Evolutionary conservation across 2,329 filamentous ascomycete genomes (phyloP).

Genomic region (Graphilbum sp.): DNA sequence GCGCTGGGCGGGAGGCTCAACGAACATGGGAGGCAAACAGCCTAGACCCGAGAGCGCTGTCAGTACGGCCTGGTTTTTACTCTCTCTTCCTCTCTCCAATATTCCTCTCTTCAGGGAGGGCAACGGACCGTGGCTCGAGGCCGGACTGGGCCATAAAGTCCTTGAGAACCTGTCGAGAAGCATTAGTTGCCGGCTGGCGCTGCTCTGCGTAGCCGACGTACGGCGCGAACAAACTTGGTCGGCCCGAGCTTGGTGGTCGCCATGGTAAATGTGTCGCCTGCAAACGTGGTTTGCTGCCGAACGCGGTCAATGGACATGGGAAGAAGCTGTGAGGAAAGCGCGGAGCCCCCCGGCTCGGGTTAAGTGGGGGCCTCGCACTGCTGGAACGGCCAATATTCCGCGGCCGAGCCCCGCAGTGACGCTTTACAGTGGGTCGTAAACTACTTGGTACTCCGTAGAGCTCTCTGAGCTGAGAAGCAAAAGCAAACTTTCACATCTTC

Average conservation of each 20-base stretch:
- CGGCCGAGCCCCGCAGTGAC: not conserved
- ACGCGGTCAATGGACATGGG: not conserved
- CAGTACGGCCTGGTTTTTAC: too few species aligned
- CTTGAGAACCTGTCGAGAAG: slow-evolving; percentile 53
- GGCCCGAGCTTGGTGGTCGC: slow-evolving; percentile 14
- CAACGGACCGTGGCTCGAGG: slow-evolving; percentile 63
- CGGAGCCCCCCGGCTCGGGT: too few species aligned
- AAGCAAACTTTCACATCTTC: too few species aligned
- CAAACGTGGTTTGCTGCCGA: too few species aligned
- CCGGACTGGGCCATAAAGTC: slow-evolving; percentile 78
- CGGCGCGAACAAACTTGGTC: slow-evolving; percentile 17
- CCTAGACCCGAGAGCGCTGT: too few species aligned
- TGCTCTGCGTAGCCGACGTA: too few species aligned
- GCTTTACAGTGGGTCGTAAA: not conserved
- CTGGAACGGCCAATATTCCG: not conserved
- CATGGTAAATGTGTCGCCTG: slow-evolving; percentile 9
- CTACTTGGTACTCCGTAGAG: not conserved
- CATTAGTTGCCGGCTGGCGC: too few species aligned
- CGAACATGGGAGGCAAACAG: slow-evolving; percentile 25
- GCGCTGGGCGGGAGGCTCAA: not conserved
- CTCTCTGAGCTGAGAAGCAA: too few species aligned
- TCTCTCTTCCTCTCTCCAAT: too few species aligned
- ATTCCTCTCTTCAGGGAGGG: not conserved
- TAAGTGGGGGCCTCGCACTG: too few species aligned
- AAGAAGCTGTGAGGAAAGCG: not conserved